Evolutionary conservation across 2,329 filamentous ascomycete species (phyloP).

Genomic region (Xylariaceae sp.): DNA sequence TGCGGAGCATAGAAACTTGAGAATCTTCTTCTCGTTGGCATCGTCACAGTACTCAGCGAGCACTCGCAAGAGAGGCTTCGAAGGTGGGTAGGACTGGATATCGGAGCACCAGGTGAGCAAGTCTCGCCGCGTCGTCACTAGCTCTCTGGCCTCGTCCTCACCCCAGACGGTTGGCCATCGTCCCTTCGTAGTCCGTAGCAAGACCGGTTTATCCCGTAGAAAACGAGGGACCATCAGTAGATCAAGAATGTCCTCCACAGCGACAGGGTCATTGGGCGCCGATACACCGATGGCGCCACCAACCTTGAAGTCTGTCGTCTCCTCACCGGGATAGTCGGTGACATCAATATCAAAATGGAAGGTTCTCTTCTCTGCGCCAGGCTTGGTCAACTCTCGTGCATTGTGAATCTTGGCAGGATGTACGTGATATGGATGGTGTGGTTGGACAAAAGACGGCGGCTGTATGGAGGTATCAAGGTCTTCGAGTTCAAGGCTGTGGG

Average conservation of each 20-base stretch:
- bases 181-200: constrained; percentile 71
- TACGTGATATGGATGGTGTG: constrained; percentile 88
- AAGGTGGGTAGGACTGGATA: constrained; percentile 86
- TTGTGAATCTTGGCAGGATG: constrained; percentile 83
- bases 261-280: constrained; percentile 71
- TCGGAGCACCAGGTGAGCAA: constrained; percentile 95
- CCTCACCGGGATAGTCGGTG: constrained; percentile 85
- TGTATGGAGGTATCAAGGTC: constrained; percentile 57
- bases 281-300: constrained; percentile 92
- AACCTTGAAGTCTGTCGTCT: constrained; percentile 86
- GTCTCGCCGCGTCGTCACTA: constrained; percentile 86
- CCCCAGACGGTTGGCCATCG: constrained; percentile 99
- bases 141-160: constrained; percentile 74
- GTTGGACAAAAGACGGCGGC: constrained; percentile 85
- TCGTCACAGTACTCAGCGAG: constrained; percentile 80
- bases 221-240: constrained; percentile 74
- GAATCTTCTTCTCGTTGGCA: constrained; percentile 79
- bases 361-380: constrained; percentile 90
- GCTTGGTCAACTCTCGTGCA: constrained; percentile 78
- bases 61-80: constrained; percentile 77
- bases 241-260: constrained; percentile 82
- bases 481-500: constrained; percentile 35
- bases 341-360: constrained; percentile 97
- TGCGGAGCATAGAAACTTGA: constrained; percentile 77
- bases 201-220: constrained; percentile 76